Evolutionary conservation across 1,284 basidiomycete genomes (phyloP), one percentile per base, ranked within the genome.

Genomic region (Vanrija humicola): DNA sequence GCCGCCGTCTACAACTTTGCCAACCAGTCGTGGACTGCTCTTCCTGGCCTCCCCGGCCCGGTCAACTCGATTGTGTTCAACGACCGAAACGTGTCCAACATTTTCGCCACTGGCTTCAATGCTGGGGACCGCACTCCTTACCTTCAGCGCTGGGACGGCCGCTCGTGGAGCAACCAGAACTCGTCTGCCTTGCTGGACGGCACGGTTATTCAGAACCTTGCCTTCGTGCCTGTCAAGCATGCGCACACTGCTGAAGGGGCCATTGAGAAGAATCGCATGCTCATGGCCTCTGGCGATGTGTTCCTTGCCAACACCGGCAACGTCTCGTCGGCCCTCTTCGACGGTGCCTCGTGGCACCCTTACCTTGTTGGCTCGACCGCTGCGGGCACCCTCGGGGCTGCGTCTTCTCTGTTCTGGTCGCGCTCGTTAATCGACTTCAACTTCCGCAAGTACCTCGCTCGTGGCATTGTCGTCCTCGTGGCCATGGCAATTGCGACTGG

Each of bases 401-500:
- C 93, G 16, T 84, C 88, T 6, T 85, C 86, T 16, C 78, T 98
- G 43, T 91, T 95, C 81, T 85, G 84, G 67, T 94, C 91, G 6
- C 81, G 89, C 56, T 71, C 84, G 16, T 82, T 78, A 50, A 90
- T 94, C 75, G 85, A 83, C 70, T 93, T 93, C 74, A 78, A 69
- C 46, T 83, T 86, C 65, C 80, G 78, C 49, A 82, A 85, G 72
- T 89, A 87, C 81, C 83, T 97, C 50, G 90, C 92, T 1, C 85
- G 86, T 23, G 96, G 94, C 3, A 82, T 98, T 39, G 91, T 98
- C 53, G 97, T 98, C 60, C 82, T 98, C 40, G 94, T 98, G 64
- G 95, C 92, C 5, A 97, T 98, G 64, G 95, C 94, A 28, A 96
- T 98, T 61, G 86, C 90, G 5, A 91, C 94, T 10, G 95, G 93